These are phyloP conservation scores for Schizosaccharomyces cryophilus DNA, from an alignment of 805 yeast species.

Conservation along the genomic window DNA sequence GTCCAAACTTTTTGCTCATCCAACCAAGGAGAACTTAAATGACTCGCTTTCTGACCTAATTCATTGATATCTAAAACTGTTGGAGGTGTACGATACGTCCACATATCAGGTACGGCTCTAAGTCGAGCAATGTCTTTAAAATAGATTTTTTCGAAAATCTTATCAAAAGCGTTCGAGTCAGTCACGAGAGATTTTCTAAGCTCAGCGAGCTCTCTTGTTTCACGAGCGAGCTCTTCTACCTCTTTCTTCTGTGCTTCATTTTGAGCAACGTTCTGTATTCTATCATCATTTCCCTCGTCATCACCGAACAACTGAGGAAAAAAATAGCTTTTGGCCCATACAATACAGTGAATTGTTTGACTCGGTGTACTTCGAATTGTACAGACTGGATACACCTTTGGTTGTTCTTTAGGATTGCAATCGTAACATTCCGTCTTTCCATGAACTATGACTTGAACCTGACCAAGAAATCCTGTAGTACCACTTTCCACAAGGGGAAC, in stretches of 20 bases:
- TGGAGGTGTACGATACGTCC: slow-evolving; percentile 56
- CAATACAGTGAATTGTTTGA: slow-evolving; percentile 83
- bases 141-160: slow-evolving; percentile 25
- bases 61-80: slow-evolving; percentile 24
- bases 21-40: slow-evolving; percentile 9
- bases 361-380: slow-evolving; percentile 93
- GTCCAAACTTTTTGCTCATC: slow-evolving; percentile 31
- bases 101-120: slow-evolving; percentile 41
- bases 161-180: slow-evolving; percentile 12
- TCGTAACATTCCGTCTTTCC: slow-evolving; percentile 76
- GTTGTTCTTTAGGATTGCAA: slow-evolving; percentile 66
- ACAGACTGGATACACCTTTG: slow-evolving; percentile 83
- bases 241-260: slow-evolving; percentile 13
- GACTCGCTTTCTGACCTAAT: slow-evolving; percentile 9
- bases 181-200: slow-evolving; percentile 14
- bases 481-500: slow-evolving; percentile 81
- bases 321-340: slow-evolving; percentile 88
- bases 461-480: slow-evolving; percentile 85
- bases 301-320: slow-evolving; percentile 49
- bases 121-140: slow-evolving; percentile 57
- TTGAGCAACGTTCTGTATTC: slow-evolving; percentile 23
- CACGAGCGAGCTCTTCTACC: slow-evolving; percentile 14
- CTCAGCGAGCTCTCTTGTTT: slow-evolving; percentile 16
- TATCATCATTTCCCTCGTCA: slow-evolving; percentile 25
- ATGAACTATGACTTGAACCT: slow-evolving; percentile 59